These are phyloP conservation scores for Psilocybe sp. DNA, from an alignment of 768 basidiomycete species.

Conservation along the genomic window DNA sequence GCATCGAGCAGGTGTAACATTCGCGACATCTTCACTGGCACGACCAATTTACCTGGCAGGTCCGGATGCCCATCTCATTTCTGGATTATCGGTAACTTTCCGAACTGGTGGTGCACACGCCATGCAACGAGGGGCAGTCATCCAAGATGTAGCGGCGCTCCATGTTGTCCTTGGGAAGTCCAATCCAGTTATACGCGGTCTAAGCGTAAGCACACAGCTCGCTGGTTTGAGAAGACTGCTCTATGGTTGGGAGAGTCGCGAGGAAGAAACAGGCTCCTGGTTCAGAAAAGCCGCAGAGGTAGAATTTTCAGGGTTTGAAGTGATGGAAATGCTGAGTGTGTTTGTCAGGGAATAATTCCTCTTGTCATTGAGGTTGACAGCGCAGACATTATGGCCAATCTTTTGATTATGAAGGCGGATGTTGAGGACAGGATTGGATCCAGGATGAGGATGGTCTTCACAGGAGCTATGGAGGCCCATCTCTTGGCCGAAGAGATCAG, in stretches of 20 bases:
- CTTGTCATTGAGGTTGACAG: slow-evolving; percentile 66
- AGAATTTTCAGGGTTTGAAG: not conserved
- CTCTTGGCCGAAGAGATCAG: slow-evolving; percentile 69
- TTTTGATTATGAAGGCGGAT: slow-evolving; percentile 67
- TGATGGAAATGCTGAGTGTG: slow-evolving; percentile 2
- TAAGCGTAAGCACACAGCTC: slow-evolving; percentile 68
- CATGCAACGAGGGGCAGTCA: slow-evolving; percentile 57
- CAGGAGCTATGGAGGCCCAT: slow-evolving; percentile 61
- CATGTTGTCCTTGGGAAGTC: slow-evolving; percentile 54
- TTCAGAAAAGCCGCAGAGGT: slow-evolving; percentile 59
- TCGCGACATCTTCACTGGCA: slow-evolving; percentile 49
- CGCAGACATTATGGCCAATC: slow-evolving; percentile 70
- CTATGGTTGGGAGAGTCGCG: slow-evolving; percentile 46
- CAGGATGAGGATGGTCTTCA: slow-evolving; percentile 59
- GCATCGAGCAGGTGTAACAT: slow-evolving; percentile 64
- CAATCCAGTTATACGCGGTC: slow-evolving; percentile 29
- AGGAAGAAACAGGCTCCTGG: slow-evolving; percentile 49
- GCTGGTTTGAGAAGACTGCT: slow-evolving; percentile 61
- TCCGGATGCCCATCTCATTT: slow-evolving; percentile 41
- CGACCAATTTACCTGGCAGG: slow-evolving; percentile 39
- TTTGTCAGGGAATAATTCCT: slow-evolving; percentile 53
- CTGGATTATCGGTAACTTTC: slow-evolving; percentile 63
- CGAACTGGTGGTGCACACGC: slow-evolving; percentile 54
- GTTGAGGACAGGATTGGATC: slow-evolving; percentile 57
- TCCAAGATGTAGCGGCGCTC: slow-evolving; percentile 59